A percentile compares a stretch with the other conserved stretches of the same genome.
Conservation (phyloP, 2,329 filamentous ascomycete genomes). For the Neofusicoccum laricinum region DNA sequence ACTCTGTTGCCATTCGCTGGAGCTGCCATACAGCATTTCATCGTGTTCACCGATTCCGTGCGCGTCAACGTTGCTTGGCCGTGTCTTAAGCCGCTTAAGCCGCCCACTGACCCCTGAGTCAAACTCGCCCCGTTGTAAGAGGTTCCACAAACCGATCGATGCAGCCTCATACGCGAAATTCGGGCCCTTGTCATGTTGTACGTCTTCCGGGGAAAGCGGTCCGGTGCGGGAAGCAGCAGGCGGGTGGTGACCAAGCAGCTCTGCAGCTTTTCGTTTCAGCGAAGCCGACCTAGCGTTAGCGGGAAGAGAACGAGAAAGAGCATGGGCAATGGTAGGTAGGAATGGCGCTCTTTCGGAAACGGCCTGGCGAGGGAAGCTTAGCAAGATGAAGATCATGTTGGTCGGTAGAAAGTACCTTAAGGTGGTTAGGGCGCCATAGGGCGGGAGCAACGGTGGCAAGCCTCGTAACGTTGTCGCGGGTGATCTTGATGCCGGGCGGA, state of each 20-base stretch:
- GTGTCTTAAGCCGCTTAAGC: conserved; percentile 5
- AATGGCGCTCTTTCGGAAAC: conserved; percentile 19
- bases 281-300: conserved; percentile 17
- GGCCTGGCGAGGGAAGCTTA: not conserved
- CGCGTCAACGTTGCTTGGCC: not conserved
- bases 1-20: not conserved
- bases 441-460: conserved; percentile 39
- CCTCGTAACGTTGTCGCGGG: conserved; percentile 31
- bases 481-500: conserved; percentile 27
- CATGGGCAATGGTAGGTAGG: conserved; percentile 19
- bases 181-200: not conserved
- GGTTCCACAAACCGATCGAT: conserved; percentile 11
- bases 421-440: conserved; percentile 39
- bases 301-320: conserved; percentile 20
- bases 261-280: conserved; percentile 18
- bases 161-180: not conserved
- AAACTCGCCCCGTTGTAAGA: conserved; percentile 13
- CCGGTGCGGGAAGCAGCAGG: not conserved
- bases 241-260: not conserved
- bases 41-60: not conserved
- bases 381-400: not conserved
- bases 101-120: conserved; percentile 10
- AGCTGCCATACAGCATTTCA: not conserved
- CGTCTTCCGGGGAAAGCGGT: not conserved
- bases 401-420: conserved; percentile 23